Evolutionary conservation across 2,329 filamentous ascomycete genomes (phyloP).

Genomic region (Magnaporthales sp.): DNA sequence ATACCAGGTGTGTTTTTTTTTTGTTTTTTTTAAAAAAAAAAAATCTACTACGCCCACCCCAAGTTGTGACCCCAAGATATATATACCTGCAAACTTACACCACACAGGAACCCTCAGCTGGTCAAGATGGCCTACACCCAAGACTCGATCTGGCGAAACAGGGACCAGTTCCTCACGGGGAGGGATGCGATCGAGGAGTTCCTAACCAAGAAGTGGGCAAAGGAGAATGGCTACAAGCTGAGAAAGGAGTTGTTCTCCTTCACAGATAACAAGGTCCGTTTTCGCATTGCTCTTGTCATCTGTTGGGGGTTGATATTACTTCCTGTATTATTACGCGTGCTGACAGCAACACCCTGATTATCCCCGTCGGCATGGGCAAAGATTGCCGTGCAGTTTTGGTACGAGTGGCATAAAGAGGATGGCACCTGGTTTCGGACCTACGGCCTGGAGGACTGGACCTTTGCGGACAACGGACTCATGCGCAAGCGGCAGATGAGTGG

Average conservation of each 20-base stretch:
- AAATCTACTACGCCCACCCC: too few species aligned
- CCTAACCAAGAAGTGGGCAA: slow-evolving; percentile 64
- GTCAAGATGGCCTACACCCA: slow-evolving; percentile 68
- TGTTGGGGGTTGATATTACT: not conserved
- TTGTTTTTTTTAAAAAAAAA: not conserved
- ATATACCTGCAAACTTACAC: too few species aligned
- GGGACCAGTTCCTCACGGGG: slow-evolving; percentile 59
- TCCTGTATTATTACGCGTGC: not conserved
- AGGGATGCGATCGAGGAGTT: slow-evolving; percentile 60
- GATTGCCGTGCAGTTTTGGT: slow-evolving; percentile 89
- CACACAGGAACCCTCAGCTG: slow-evolving; percentile 47
- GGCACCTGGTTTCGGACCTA: slow-evolving; percentile 85
- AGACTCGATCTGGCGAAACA: slow-evolving; percentile 74
- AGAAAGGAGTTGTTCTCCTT: slow-evolving; percentile 82
- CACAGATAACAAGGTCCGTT: slow-evolving; percentile 48
- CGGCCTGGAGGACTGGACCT: slow-evolving; percentile 75
- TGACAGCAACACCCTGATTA: not conserved
- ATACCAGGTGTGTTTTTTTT: slow-evolving; percentile 46
- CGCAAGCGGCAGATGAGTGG: slow-evolving; percentile 69
- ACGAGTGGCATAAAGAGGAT: slow-evolving; percentile 62
- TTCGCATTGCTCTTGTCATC: not conserved
- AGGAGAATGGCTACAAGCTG: slow-evolving; percentile 62
- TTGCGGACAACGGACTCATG: slow-evolving; percentile 62
- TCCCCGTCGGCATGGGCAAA: slow-evolving; percentile 14
- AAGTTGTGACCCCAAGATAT: too few species aligned